Percentiles rank a stretch among this genome's conserved stretches.
Evolutionary conservation across 2,329 filamentous ascomycete genomes (phyloP).

Genomic region (Fusarium newnesense): DNA sequence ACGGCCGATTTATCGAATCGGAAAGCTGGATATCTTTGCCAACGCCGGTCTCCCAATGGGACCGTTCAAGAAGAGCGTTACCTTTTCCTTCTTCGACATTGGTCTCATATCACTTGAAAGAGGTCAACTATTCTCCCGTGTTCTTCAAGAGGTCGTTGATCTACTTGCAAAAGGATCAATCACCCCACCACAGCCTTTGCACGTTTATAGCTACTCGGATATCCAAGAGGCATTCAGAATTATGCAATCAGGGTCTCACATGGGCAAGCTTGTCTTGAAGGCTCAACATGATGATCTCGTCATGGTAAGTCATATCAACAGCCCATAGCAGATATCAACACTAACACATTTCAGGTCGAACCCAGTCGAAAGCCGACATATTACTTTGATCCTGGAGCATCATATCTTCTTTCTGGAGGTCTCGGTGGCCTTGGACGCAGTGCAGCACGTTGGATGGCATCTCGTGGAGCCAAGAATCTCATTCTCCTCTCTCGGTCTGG

Average conservation of each 20-base stretch:
- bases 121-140: background rate
- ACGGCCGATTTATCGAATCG: slow-evolving; percentile 51
- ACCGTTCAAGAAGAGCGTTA: slow-evolving; percentile 43
- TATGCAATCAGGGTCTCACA: background rate
- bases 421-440: background rate
- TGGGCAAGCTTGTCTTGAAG: background rate
- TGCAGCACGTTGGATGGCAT: background rate
- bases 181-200: background rate
- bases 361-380: background rate
- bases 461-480: background rate
- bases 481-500: background rate
- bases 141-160: background rate
- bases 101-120: background rate
- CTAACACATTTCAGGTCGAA: slow-evolving; percentile 30
- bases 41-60: slow-evolving; percentile 44
- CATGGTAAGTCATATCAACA: background rate
- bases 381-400: slow-evolving; percentile 36
- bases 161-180: background rate
- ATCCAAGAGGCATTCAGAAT: slow-evolving; percentile 5
- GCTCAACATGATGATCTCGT: background rate
- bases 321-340: rapidly evolving
- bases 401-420: background rate
- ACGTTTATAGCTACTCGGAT: background rate
- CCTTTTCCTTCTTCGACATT: slow-evolving; percentile 32
- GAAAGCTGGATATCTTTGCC: slow-evolving; percentile 45